Evolutionary conservation across 768 basidiomycete species (phyloP).

Genomic region (Tubosaeta sp.): DNA sequence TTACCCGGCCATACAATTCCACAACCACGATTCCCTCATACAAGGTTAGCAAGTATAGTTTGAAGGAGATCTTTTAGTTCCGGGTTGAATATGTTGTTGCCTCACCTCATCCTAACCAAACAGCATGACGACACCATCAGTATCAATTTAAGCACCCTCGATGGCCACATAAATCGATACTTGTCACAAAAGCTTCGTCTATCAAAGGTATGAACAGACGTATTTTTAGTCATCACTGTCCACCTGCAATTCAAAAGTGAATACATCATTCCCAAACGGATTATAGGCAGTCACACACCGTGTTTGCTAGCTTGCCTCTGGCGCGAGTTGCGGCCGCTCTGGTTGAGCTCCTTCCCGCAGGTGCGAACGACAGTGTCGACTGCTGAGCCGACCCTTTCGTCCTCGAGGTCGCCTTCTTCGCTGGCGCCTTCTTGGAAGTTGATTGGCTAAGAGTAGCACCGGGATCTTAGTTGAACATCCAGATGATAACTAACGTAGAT

Average conservation of each 20-base stretch:
- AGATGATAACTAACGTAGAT: slow-evolving; percentile 19
- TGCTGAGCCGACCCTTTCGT: slow-evolving; percentile 32
- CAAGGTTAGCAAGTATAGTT: too few relatives aligned
- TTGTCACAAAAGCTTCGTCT: neutral
- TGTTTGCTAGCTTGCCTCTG: slow-evolving; percentile 52
- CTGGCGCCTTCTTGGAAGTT: slow-evolving; percentile 49
- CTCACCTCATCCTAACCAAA: neutral
- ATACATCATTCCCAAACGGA: neutral
- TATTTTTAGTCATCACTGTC: slow-evolving; percentile 28
- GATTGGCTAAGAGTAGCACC: slow-evolving; percentile 27
- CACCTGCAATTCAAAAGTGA: slow-evolving; percentile 7
- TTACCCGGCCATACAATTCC: neutral
- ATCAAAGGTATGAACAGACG: neutral
- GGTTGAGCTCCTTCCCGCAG: slow-evolving; percentile 51
- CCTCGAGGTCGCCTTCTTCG: slow-evolving; percentile 40
- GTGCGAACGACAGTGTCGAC: slow-evolving; percentile 59
- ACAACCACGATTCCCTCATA: too few relatives aligned
- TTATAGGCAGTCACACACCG: slow-evolving; percentile 27
- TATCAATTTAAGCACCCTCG: neutral
- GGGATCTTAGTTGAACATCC: slow-evolving; percentile 14
- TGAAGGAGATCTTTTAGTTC: neutral
- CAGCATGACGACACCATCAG: neutral
- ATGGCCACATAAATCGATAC: neutral
- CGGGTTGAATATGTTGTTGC: neutral
- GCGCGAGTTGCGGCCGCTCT: slow-evolving; percentile 69